Percentiles rank a stretch among this genome's conserved stretches.
These are phyloP conservation scores for Micractinium sp. DNA, from an alignment of 139 green algal species.

Conservation along the genomic window DNA sequence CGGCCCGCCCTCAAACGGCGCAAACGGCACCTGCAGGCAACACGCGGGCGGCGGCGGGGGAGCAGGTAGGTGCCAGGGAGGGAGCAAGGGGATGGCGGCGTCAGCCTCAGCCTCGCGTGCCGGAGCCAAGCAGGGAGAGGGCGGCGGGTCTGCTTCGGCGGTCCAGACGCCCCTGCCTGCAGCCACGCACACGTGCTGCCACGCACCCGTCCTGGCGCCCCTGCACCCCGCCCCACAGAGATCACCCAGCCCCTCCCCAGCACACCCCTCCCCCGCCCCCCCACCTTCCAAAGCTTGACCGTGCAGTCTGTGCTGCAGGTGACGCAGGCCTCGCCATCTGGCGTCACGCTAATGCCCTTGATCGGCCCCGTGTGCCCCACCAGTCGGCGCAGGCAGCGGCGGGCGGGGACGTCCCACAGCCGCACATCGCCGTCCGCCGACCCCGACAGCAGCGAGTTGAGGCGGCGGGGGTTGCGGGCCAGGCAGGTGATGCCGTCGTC, in stretches of 20 bases:
- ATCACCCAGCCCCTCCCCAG: too few species aligned
- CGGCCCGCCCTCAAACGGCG: slow-evolving; percentile 72
- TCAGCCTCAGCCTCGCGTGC: neutral
- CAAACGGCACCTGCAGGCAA: slow-evolving; percentile 69
- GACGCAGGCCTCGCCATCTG: slow-evolving; percentile 79
- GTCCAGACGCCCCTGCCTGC: neutral
- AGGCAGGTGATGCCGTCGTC: slow-evolving; percentile 91
- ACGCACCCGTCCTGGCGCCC: neutral
- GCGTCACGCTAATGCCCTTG: slow-evolving; percentile 80
- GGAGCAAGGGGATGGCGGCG: neutral
- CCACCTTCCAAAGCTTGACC: slow-evolving; percentile 85
- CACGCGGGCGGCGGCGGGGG: neutral
- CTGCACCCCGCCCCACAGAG: too few species aligned
- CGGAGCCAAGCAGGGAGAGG: neutral
- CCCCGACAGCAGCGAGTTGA: slow-evolving; percentile 88
- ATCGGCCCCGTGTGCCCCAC: slow-evolving; percentile 82
- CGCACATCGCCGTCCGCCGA: slow-evolving; percentile 63
- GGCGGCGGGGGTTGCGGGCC: slow-evolving; percentile 71
- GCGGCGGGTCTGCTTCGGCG: too few species aligned
- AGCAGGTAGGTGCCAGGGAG: too few species aligned
- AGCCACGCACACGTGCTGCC: too few species aligned
- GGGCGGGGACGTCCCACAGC: slow-evolving; percentile 90
- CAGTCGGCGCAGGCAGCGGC: slow-evolving; percentile 75
- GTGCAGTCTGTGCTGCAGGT: slow-evolving; percentile 89
- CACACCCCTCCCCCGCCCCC: neutral